Conservation (phyloP, 176 grass and related monocot genomes). For the Cenchrus americanus region DNA sequence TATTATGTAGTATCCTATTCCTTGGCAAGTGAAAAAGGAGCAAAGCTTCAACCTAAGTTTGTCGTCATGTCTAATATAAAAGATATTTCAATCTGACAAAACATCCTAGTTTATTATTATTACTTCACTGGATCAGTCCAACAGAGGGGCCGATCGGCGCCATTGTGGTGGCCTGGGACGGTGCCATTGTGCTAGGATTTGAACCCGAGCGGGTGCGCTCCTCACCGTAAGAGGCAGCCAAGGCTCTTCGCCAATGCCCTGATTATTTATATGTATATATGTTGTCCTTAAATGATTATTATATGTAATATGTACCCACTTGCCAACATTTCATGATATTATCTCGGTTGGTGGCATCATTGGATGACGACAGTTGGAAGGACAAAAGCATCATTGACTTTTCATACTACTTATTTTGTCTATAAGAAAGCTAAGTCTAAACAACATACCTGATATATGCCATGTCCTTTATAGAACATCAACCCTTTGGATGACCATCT, state of each 20-base stretch:
- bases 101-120: neutral
- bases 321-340: neutral
- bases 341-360: too few species aligned
- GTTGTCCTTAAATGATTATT: neutral
- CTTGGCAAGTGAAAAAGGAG: too few species aligned
- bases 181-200: too few species aligned
- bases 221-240: too few species aligned
- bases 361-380: neutral
- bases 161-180: too few species aligned
- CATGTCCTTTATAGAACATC: neutral
- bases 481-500: neutral
- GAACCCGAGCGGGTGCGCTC: too few species aligned
- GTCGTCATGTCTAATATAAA: neutral
- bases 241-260: too few species aligned
- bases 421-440: neutral
- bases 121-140: too few species aligned
- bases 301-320: neutral
- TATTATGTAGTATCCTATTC: too few species aligned
- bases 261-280: neutral
- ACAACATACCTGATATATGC: neutral
- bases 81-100: neutral
- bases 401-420: neutral
- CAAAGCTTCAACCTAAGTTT: too few species aligned
- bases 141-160: too few species aligned
- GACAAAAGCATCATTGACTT: neutral